Base-by-base conservation (phyloP, 108 stramenopile species). In the Tribonema minus region DNA sequence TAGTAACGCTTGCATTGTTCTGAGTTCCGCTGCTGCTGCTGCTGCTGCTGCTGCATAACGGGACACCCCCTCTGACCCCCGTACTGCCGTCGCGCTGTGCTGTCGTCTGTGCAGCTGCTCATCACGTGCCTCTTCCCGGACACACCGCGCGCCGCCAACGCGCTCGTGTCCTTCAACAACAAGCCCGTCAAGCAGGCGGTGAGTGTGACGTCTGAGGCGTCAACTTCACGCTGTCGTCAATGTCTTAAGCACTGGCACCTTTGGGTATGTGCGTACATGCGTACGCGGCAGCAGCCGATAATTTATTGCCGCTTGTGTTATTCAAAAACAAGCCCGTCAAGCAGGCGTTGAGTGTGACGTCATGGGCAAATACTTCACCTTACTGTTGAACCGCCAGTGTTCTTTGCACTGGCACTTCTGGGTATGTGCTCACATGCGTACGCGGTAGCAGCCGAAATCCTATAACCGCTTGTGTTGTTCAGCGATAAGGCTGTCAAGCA, bases 111-210 rank as follows among this genome's bases (percentile, higher is more conserved):
- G n/a, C 95, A 96, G 46, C 75, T 93, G 64, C 82, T 96, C 34
- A 92, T 96, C 63, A 93, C 91, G 20, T 90, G 85, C 40, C 73
- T 94, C 5, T 93, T 94, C 79, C 93, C 95, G 35, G 93, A 94
- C 74, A 94, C 93, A 30, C 95, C 83, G 25, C 26, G 83, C 1
- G 92, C 92, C 0, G 95, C 90, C 58, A 93, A 93, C 83, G 93
- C 92, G 2, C 68, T 92, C 25, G 78, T 94, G 31, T 90, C 90
- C 75, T 96, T 88, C 88, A 96, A 96, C 85, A 94, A 96, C 86
- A 90, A 91, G 78, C 90, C 89, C 1, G 91, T 92, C 6, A 58
- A 65, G 37, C 91, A 92, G 9, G 93, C 93, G 39, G 58, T 32
- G 3, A 4, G 37, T 3, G 37, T 6, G n/a, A 38, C 5, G 34